Base-by-base conservation (phyloP, 2,329 filamentous ascomycete genomes). In the Colletotrichum aenigma region DNA sequence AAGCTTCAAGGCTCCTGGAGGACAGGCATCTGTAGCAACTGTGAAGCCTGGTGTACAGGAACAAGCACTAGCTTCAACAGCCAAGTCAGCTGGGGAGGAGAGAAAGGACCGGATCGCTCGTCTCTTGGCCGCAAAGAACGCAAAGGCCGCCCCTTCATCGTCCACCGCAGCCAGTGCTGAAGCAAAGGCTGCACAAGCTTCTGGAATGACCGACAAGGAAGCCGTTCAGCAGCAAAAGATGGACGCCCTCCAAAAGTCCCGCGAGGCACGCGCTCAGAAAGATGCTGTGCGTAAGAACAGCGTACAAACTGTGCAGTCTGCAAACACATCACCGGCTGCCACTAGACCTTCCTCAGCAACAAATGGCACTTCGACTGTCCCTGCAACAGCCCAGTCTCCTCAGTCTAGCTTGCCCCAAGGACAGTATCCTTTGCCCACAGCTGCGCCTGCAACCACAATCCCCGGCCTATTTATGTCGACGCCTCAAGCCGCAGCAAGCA, bases 21-120 rank as follows among this genome's bases (percentile, higher is more conserved):
- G 24, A n/a, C 38, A 66, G 28, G 26, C 28, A 7, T 5, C 64
- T 13, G 26, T 38, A 21, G 24, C 55, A 15, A 6, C 32, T 9
- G 9, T 28, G 26, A 74, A 74, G 30, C 48, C 60, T 66, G 16
- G 43, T 38, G 34, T 32, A 15, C 64, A 68, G 10, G 48, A 71
- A 26, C 62, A 68, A 24, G 48, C 38, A 32, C 18, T 67, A 4
- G n/a, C 61, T 12, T 48, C 75, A 15, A 24, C 64, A n/a, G 80
- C 83, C 52, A 85, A 83, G 77, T 87, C 90, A 9, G 74, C 74
- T 8, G 74, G 74, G 38, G 88, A 94, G 77, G 92, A 94, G 80
- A 90, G 94, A 26, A 95, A 94, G 79, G 94, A 95, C 78, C 91
- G 94, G 56, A 95, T 96, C 75, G 94, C 94, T 6, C 91, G 93